Percentiles rank a stretch among this genome's conserved stretches.
These are phyloP conservation scores for Infundibulicybe gibba DNA, from an alignment of 768 basidiomycete genomes.

Conservation along the genomic window DNA sequence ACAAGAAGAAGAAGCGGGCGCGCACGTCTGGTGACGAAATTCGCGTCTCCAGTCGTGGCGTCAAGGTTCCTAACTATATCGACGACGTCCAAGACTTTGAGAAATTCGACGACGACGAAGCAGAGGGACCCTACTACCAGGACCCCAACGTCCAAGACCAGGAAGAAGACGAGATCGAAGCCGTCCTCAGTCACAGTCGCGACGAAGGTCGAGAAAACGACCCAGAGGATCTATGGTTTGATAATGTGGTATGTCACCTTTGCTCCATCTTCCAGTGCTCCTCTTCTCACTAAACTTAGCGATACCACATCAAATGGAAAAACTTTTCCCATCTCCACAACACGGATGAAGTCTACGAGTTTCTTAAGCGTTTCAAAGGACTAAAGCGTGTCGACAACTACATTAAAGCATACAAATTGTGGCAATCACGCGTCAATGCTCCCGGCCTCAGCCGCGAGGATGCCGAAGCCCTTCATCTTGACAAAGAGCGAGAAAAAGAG, in stretches of 20 bases:
- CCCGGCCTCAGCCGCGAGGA: conserved; percentile 82
- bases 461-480: conserved; percentile 81
- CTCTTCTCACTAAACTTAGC: conserved; percentile 42
- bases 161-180: conserved; percentile 88
- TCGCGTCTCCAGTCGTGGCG: conserved; percentile 73
- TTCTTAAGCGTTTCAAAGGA: conserved; percentile 92
- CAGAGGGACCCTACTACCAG: conserved; percentile 50
- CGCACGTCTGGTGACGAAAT: conserved; percentile 63
- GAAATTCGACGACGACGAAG: conserved; percentile 64
- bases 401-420: conserved; percentile 84
- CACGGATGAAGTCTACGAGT: conserved; percentile 98
- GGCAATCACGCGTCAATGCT: conserved; percentile 60
- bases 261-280: conserved; percentile 5
- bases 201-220: conserved; percentile 81
- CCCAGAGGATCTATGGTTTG: conserved; percentile 77
- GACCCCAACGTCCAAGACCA: conserved; percentile 52
- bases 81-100: conserved; percentile 83
- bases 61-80: conserved; percentile 79
- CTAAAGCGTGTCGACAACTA: conserved; percentile 99
- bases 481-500: conserved; percentile 88
- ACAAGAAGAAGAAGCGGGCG: conserved; percentile 79
- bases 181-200: conserved; percentile 81
- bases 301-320: conserved; percentile 99
- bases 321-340: conserved; percentile 97
- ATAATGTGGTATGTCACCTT: conserved; percentile 69